A percentile compares a stretch with the other conserved stretches of the same genome.
phyloP scores from a whole-genome alignment of 208 protist species.

The Jaenimonas drosophilae region DNA sequence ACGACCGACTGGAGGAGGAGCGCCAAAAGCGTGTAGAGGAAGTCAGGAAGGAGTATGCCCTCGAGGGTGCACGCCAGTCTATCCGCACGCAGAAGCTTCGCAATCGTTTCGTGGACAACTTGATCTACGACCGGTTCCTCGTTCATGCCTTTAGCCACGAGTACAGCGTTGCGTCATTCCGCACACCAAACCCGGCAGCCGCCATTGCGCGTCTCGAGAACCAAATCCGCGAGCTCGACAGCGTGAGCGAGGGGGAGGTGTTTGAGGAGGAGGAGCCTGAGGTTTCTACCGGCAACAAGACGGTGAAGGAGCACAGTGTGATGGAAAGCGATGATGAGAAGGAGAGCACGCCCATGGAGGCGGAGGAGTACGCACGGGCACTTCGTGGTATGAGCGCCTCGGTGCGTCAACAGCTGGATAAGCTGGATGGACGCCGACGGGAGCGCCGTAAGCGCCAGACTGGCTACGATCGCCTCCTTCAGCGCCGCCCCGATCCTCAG shows the following conservation, averaged over 20 bases:
- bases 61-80: conserved; percentile 72
- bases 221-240: conserved; percentile 53
- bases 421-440: conserved; percentile 78
- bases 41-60: conserved; percentile 58
- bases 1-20: conserved; percentile 52
- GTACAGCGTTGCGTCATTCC: conserved; percentile 84
- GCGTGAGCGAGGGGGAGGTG: conserved; percentile 13
- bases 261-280: conserved; percentile 10
- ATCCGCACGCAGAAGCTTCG: conserved; percentile 87
- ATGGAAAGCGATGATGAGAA: background rate
- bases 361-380: conserved; percentile 2
- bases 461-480: conserved; percentile 53
- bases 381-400: conserved; percentile 51
- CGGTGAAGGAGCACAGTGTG: background rate
- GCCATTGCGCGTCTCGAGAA: conserved; percentile 28
- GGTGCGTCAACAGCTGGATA: conserved; percentile 78
- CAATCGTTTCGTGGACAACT: conserved; percentile 74
- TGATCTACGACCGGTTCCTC: conserved; percentile 89
- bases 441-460: conserved; percentile 61
- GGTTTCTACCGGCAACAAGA: conserved; percentile 1
- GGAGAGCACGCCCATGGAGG: background rate
- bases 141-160: conserved; percentile 64
- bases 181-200: conserved; percentile 54
- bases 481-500: conserved; percentile 63
- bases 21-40: conserved; percentile 55